Conservation (phyloP, 2,329 filamentous ascomycete species). For the Colletotrichum sp. region DNA sequence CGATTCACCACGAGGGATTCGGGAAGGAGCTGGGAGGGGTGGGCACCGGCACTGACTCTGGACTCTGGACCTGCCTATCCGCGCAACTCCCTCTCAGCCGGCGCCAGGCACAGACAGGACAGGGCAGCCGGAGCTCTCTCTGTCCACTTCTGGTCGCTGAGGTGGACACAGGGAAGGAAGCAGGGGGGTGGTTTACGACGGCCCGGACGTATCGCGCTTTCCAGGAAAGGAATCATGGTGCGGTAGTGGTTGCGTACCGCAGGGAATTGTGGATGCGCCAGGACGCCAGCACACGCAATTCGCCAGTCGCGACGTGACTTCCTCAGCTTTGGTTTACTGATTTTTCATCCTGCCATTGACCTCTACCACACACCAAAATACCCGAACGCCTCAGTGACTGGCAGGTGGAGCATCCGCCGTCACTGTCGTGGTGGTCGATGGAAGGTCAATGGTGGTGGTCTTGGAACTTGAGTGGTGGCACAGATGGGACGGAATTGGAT, state of each 20-base stretch:
- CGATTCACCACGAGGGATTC: conserved; percentile 20
- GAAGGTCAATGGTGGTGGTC: background rate
- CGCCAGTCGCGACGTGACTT: background rate
- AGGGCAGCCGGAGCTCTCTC: background rate
- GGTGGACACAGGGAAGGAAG: background rate
- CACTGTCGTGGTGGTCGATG: background rate
- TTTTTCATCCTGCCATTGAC: background rate
- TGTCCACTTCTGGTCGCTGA: background rate
- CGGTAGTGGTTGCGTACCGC: background rate
- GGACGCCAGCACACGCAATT: background rate
- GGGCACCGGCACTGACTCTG: background rate
- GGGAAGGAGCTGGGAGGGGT: background rate
- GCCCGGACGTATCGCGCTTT: conserved; percentile 17
- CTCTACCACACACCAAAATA: background rate
- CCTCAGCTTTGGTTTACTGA: background rate
- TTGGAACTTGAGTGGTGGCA: background rate
- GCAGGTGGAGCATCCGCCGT: conserved; percentile 3
- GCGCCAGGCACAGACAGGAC: background rate
- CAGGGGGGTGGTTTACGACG: background rate
- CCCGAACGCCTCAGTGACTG: background rate
- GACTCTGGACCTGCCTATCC: background rate
- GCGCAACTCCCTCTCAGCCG: background rate
- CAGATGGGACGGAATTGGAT: background rate
- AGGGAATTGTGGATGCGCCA: background rate
- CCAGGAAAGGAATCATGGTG: conserved; percentile 9